Conservation (phyloP, 768 basidiomycete species). For the Kwoniella pini region DNA sequence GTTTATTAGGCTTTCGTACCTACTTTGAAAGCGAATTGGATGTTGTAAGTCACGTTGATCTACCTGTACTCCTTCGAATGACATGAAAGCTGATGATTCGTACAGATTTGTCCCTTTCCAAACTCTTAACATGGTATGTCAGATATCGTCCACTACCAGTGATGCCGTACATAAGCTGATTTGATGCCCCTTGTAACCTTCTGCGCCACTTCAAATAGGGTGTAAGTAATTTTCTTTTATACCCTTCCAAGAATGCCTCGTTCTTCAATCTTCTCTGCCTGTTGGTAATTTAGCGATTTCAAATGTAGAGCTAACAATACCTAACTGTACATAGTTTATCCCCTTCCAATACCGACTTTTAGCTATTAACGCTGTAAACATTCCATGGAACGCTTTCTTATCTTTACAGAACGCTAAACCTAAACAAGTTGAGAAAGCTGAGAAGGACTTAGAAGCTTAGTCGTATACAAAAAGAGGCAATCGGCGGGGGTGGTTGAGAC, state of each 20-base stretch:
- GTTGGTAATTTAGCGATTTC: too few relatives aligned
- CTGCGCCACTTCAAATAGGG: too few relatives aligned
- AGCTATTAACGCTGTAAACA: conserved; percentile 49
- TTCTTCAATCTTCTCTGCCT: too few relatives aligned
- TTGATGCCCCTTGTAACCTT: too few relatives aligned
- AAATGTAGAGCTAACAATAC: too few relatives aligned
- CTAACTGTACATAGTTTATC: conserved; percentile 47
- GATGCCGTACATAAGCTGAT: too few relatives aligned
- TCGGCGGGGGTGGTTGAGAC: too few relatives aligned
- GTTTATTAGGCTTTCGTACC: conserved; percentile 38
- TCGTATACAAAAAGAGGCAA: background rate
- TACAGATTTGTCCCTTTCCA: conserved; percentile 52
- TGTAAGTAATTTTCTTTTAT: background rate
- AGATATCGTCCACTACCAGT: too few relatives aligned
- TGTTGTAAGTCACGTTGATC: conserved; percentile 46
- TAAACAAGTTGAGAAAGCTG: conserved; percentile 25
- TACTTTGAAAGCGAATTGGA: conserved; percentile 53
- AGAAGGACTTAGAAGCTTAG: conserved; percentile 14
- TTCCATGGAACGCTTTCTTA: conserved; percentile 52
- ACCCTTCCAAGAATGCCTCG: background rate
- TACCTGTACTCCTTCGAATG: background rate
- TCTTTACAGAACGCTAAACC: conserved; percentile 45
- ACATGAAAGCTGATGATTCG: too few relatives aligned
- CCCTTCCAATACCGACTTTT: conserved; percentile 47
- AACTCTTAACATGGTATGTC: conserved; percentile 44